phyloP scores from a whole-genome alignment of 2,329 filamentous ascomycete genomes.

The Clonostachys rosea region DNA sequence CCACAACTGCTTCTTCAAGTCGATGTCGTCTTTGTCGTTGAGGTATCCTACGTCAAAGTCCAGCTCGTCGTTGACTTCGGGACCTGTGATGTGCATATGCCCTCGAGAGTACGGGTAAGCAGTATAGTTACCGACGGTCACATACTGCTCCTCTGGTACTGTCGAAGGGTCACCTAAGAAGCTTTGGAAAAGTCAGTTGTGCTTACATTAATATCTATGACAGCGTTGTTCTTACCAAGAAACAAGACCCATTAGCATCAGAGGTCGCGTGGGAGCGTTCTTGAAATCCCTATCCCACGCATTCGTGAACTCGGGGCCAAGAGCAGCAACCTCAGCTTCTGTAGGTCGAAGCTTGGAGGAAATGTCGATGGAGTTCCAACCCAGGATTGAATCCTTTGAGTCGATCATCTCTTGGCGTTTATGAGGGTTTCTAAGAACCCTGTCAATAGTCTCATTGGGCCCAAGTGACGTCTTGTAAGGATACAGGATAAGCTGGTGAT shows the following conservation, averaged over 20 bases:
- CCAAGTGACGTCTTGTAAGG: slow-evolving; percentile 34
- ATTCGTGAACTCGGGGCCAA: slow-evolving; percentile 47
- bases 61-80: slow-evolving; percentile 30
- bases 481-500: slow-evolving; percentile 49
- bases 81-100: slow-evolving; percentile 51
- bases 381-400: slow-evolving; percentile 40
- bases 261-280: slow-evolving; percentile 31
- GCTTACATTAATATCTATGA: slow-evolving; percentile 43
- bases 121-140: slow-evolving; percentile 46
- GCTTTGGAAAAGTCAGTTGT: slow-evolving; percentile 17
- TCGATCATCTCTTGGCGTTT: slow-evolving; percentile 25
- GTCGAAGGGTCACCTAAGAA: slow-evolving; percentile 35
- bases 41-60: slow-evolving; percentile 52
- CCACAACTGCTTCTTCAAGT: slow-evolving; percentile 56
- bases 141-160: slow-evolving; percentile 37
- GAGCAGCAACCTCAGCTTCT: slow-evolving; percentile 40
- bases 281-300: slow-evolving; percentile 53
- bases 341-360: slow-evolving; percentile 50
- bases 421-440: slow-evolving; percentile 30
- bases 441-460: slow-evolving; percentile 37
- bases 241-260: slow-evolving; percentile 34
- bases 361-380: slow-evolving; percentile 55
- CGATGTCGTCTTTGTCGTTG: slow-evolving; percentile 34
- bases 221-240: slow-evolving; percentile 26
- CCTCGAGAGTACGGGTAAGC: slow-evolving; percentile 59